Evolutionary conservation across 495 filamentous ascomycete genomes (phyloP).

Genomic region (Talaromyces liani): DNA sequence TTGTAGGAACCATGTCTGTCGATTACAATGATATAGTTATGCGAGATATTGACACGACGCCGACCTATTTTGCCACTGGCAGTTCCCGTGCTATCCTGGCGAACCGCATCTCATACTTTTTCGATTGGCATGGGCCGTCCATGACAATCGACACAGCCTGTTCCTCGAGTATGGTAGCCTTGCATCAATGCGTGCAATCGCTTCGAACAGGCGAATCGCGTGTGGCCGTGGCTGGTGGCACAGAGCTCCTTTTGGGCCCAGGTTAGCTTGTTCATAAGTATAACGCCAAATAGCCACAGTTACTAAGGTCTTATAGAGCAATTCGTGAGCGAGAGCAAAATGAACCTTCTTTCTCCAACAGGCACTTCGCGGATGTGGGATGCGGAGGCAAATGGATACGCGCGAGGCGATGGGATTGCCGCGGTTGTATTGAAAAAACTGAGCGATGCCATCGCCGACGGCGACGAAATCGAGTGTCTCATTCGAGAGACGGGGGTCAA

Average conservation of each 20-base stretch:
- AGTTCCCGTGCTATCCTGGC: slow-evolving; percentile 29
- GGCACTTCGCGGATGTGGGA: slow-evolving; percentile 18
- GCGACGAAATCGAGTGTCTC: too few species aligned
- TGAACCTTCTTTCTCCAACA: slow-evolving; percentile 26
- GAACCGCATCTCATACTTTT: slow-evolving; percentile 51
- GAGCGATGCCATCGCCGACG: too few species aligned
- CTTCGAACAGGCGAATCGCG: slow-evolving; percentile 31
- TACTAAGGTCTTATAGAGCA: background rate
- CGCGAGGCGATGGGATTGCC: too few species aligned
- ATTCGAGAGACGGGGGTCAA: too few species aligned
- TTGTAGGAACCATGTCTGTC: slow-evolving; percentile 22
- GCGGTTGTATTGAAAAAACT: too few species aligned
- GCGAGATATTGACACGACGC: slow-evolving; percentile 34
- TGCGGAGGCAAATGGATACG: slow-evolving; percentile 20
- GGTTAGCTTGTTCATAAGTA: too few species aligned
- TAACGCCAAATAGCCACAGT: too few species aligned
- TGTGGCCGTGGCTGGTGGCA: slow-evolving; percentile 16
- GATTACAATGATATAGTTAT: slow-evolving; percentile 40
- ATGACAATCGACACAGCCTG: slow-evolving; percentile 57
- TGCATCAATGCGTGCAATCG: slow-evolving; percentile 30
- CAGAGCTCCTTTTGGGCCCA: slow-evolving; percentile 9
- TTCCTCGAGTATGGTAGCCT: slow-evolving; percentile 41
- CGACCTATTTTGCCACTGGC: slow-evolving; percentile 2
- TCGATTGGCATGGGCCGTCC: slow-evolving; percentile 45
- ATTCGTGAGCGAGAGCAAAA: slow-evolving; percentile 16